Conservation (phyloP, 345 rosid genomes). For the Microthlaspi erraticum region DNA sequence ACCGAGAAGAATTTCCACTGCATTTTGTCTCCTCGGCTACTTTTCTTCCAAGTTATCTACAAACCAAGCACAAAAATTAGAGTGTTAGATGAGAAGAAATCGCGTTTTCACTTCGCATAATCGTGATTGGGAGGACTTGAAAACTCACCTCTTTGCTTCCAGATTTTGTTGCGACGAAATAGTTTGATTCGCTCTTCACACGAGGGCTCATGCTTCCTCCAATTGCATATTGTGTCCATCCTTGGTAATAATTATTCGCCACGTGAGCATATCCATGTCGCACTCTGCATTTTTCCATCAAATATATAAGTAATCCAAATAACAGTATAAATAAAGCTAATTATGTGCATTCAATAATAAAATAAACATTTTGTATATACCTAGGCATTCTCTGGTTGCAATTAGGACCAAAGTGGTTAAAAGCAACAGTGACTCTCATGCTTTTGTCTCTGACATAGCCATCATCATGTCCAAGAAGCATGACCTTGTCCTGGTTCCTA, state of each 20-base stretch:
- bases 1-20: slow-evolving; percentile 69
- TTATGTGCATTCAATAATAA: no score
- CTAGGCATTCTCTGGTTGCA: slow-evolving; percentile 92
- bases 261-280: slow-evolving; percentile 79
- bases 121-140: not conserved
- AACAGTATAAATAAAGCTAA: not conserved
- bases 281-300: slow-evolving; percentile 49
- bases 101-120: not conserved
- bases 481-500: slow-evolving; percentile 79
- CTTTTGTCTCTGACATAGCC: slow-evolving; percentile 58
- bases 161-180: slow-evolving; percentile 61
- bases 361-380: slow-evolving; percentile 24
- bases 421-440: slow-evolving; percentile 70
- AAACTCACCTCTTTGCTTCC: slow-evolving; percentile 56
- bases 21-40: slow-evolving; percentile 27
- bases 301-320: not conserved
- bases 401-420: slow-evolving; percentile 83
- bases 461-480: slow-evolving; percentile 85
- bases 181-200: slow-evolving; percentile 77
- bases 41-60: slow-evolving; percentile 66
- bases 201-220: slow-evolving; percentile 86
- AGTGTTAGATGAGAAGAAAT: slow-evolving; percentile 9
- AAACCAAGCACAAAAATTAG: not conserved
- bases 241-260: slow-evolving; percentile 73
- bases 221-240: slow-evolving; percentile 83